Conservation (phyloP, 306 rosid species). For the Quercus mongolica region DNA sequence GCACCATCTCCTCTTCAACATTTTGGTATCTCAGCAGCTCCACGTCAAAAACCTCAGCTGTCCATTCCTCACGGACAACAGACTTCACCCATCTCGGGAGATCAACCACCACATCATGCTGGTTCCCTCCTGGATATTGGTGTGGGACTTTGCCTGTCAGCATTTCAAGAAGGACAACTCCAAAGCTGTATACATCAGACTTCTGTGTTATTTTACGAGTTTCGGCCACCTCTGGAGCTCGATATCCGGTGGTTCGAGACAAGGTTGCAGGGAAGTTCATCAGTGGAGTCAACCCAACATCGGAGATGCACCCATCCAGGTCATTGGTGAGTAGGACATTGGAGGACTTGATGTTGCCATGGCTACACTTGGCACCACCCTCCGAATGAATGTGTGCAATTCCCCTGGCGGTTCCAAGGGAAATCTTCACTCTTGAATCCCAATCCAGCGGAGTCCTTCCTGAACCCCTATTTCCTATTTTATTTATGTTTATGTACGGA, state of each 20-base stretch:
- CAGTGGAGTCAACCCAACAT: constrained; percentile 55
- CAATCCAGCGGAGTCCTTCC: constrained; percentile 64
- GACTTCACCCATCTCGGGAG: constrained; percentile 87
- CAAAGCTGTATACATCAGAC: constrained; percentile 75
- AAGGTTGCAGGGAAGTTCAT: constrained; percentile 55
- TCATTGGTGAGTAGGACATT: constrained; percentile 67
- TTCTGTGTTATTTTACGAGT: constrained; percentile 56
- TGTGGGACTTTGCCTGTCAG: constrained; percentile 67
- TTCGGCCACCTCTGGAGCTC: constrained; percentile 68
- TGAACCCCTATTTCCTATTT: constrained; percentile 49
- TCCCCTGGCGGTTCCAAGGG: constrained; percentile 59
- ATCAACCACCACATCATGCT: constrained; percentile 50
- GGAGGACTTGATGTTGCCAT: constrained; percentile 77
- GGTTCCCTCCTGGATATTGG: constrained; percentile 40
- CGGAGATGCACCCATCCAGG: constrained; percentile 55
- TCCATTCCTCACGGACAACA: constrained; percentile 89
- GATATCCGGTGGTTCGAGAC: constrained; percentile 56
- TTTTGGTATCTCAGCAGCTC: constrained; percentile 57
- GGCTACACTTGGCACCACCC: constrained; percentile 51
- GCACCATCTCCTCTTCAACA: constrained; percentile 83
- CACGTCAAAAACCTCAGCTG: constrained; percentile 77
- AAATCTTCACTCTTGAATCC: constrained; percentile 67
- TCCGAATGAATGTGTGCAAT: constrained; percentile 60
- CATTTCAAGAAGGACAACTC: constrained; percentile 75
- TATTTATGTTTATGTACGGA: constrained; percentile 16